phyloP scores from a whole-genome alignment of 2,329 filamentous ascomycete species.

The Neopestalotiopsis clavispora region DNA sequence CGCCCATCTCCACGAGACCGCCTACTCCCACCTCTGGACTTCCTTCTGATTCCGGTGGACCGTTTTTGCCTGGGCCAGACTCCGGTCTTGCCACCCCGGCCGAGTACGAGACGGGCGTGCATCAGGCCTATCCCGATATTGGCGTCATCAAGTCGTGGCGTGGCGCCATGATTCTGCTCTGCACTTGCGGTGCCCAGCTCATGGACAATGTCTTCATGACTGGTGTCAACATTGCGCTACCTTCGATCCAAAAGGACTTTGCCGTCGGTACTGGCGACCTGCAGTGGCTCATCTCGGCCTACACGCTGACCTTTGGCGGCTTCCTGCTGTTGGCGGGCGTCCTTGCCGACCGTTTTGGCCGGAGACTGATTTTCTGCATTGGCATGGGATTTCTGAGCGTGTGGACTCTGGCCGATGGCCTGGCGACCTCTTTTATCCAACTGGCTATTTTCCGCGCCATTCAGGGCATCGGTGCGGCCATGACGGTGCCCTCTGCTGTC shows the following conservation, averaged over 20 bases:
- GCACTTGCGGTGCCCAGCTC: conserved; percentile 46
- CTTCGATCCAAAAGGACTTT: conserved; percentile 40
- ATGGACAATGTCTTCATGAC: conserved; percentile 51
- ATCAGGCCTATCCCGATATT: conserved; percentile 21
- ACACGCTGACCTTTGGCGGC: conserved; percentile 27
- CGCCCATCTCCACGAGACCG: conserved; percentile 8
- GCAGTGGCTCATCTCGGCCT: conserved; percentile 13
- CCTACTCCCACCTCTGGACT: background rate
- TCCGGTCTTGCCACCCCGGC: conserved; percentile 7
- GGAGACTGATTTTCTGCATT: conserved; percentile 49
- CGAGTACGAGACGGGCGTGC: conserved; percentile 3
- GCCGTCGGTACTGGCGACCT: background rate
- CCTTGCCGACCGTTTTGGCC: conserved; percentile 51
- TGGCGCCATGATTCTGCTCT: conserved; percentile 41
- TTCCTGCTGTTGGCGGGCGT: conserved; percentile 58
- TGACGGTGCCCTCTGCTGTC: conserved; percentile 62
- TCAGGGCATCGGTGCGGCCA: conserved; percentile 64
- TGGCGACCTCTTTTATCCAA: conserved; percentile 57
- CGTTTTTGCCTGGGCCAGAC: background rate
- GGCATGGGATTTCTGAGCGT: conserved; percentile 55
- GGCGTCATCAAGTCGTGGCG: conserved; percentile 37
- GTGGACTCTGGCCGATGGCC: conserved; percentile 58
- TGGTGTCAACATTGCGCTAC: conserved; percentile 44
- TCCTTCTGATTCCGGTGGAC: background rate
- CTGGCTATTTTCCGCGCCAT: conserved; percentile 63